Conservation (phyloP, 148 eudicot genomes). For the Nepenthes mirabilis region DNA sequence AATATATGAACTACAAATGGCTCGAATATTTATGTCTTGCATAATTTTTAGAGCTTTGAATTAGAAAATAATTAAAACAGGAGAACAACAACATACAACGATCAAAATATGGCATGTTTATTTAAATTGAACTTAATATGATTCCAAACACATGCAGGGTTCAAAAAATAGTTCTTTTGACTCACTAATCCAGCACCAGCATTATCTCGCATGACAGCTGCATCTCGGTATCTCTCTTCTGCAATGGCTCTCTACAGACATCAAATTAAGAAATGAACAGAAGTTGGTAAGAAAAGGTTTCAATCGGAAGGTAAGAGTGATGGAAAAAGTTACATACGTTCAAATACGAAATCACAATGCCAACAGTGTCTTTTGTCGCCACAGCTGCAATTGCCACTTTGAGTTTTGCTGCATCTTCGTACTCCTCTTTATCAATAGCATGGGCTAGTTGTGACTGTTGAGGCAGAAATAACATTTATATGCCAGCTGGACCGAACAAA, state of each 20-base stretch:
- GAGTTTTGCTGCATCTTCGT: conserved; percentile 80
- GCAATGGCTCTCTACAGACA: conserved; percentile 58
- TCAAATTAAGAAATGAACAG: conserved; percentile 5
- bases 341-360: conserved; percentile 72
- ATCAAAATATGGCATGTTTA: no score
- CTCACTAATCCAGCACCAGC: conserved; percentile 95
- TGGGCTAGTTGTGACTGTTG: conserved; percentile 56
- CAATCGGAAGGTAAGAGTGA: neutral
- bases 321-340: conserved; percentile 28
- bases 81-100: no score
- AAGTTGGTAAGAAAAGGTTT: conserved; percentile 7
- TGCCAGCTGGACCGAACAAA: neutral
- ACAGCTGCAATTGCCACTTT: conserved; percentile 96
- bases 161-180: conserved; percentile 3
- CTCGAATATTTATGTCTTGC: no score
- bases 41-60: no score
- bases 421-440: conserved; percentile 73
- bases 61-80: no score
- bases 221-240: conserved; percentile 84
- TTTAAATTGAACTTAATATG: neutral
- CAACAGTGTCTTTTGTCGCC: conserved; percentile 72
- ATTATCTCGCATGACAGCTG: conserved; percentile 71
- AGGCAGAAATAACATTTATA: neutral
- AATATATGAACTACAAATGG: no score
- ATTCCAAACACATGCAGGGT: neutral